Evolutionary conservation across 345 rosid genomes (phyloP).

Genomic region (Eucalyptus melliodora): DNA sequence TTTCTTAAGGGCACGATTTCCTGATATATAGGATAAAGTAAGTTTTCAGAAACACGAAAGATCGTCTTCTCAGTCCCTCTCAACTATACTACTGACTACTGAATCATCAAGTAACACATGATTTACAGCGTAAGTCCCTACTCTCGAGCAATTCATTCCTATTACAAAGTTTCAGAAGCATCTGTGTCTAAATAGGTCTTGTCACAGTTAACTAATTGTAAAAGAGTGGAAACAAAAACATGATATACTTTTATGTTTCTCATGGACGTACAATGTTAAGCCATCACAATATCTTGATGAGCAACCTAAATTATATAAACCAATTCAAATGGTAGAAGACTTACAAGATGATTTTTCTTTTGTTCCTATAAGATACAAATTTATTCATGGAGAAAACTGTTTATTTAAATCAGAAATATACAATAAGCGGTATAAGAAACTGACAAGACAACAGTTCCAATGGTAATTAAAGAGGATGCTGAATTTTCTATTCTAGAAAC

Average conservation of each 20-base stretch:
- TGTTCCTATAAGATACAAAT: neutral
- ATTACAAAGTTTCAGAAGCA: neutral
- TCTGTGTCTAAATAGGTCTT: neutral
- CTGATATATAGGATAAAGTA: conserved; percentile 20
- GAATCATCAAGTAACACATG: neutral
- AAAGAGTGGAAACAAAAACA: neutral
- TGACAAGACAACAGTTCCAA: neutral
- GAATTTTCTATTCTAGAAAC: neutral
- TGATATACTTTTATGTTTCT: neutral
- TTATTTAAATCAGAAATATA: neutral
- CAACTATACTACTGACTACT: neutral
- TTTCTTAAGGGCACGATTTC: conserved; percentile 96
- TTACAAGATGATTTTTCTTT: neutral
- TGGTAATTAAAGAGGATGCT: neutral
- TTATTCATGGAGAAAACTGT: neutral
- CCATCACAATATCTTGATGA: neutral
- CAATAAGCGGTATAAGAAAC: neutral
- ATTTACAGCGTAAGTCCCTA: neutral
- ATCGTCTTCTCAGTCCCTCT: neutral
- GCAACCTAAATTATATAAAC: neutral
- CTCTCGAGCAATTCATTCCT: neutral
- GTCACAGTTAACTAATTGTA: neutral
- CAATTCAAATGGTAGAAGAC: neutral
- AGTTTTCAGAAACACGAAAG: neutral
- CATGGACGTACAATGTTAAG: neutral